A percentile compares a stretch with the other conserved stretches of the same genome.
Evolutionary conservation across 176 grass and related monocot species (phyloP).

Genomic region (Alloteropsis semialata): DNA sequence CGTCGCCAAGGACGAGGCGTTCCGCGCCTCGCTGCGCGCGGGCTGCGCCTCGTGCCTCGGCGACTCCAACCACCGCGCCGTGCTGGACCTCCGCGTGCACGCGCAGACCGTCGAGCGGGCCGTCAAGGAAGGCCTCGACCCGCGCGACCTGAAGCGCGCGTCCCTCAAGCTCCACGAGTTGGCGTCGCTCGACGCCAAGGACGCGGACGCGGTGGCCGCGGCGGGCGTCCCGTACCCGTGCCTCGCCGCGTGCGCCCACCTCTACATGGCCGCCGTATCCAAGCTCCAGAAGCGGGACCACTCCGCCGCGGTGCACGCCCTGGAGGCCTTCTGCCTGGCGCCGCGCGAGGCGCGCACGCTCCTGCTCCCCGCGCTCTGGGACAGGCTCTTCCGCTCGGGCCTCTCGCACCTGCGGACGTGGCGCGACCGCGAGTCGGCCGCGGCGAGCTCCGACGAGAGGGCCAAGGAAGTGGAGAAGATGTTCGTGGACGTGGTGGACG

Average conservation of each 20-base stretch:
- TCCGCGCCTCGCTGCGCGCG: slow-evolving; percentile 41
- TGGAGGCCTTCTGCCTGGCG: slow-evolving; percentile 62
- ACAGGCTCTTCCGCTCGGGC: slow-evolving; percentile 49
- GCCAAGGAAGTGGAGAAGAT: slow-evolving; percentile 37
- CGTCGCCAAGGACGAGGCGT: slow-evolving; percentile 27
- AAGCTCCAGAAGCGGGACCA: slow-evolving; percentile 41
- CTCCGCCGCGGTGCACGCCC: slow-evolving; percentile 49
- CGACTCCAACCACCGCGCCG: slow-evolving; percentile 34
- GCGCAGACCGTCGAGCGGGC: slow-evolving; percentile 47
- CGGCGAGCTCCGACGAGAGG: slow-evolving; percentile 2
- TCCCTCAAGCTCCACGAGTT: slow-evolving; percentile 29
- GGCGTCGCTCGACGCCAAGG: neutral
- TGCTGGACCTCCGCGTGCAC: slow-evolving; percentile 46
- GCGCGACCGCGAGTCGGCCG: slow-evolving; percentile 51
- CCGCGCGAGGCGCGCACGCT: slow-evolving; percentile 45
- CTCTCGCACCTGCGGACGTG: slow-evolving; percentile 58
- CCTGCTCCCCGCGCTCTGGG: slow-evolving; percentile 63
- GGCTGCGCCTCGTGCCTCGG: slow-evolving; percentile 43
- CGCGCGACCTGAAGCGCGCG: slow-evolving; percentile 46
- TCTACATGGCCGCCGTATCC: slow-evolving; percentile 36
- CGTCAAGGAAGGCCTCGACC: slow-evolving; percentile 20
- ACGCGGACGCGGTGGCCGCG: slow-evolving; percentile 22
- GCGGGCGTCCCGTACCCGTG: slow-evolving; percentile 10
- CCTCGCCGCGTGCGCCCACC: slow-evolving; percentile 41
- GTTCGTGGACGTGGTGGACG: slow-evolving; percentile 48